Conservation (phyloP, 495 filamentous ascomycete species). For the Lasiosphaeriaceae sp. region DNA sequence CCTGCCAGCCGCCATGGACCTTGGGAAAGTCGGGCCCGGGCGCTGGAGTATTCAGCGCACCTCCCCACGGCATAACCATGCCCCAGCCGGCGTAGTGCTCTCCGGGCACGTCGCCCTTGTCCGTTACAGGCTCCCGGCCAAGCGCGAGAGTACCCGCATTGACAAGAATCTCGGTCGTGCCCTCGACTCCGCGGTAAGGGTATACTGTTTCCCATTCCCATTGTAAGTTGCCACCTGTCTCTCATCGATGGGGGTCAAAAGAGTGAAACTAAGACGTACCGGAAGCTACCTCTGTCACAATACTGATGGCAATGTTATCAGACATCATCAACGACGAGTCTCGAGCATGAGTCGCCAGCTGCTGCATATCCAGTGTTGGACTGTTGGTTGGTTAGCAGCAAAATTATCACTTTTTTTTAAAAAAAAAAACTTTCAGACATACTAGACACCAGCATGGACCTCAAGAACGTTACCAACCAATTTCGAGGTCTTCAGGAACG, state of each 20-base stretch:
- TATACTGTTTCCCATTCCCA: slow-evolving; percentile 54
- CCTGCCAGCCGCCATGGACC: slow-evolving; percentile 53
- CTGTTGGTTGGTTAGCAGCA: slow-evolving; percentile 23
- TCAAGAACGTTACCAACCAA: slow-evolving; percentile 22
- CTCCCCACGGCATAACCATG: slow-evolving; percentile 59
- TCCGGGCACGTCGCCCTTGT: slow-evolving; percentile 28
- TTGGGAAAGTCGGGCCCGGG: slow-evolving; percentile 36
- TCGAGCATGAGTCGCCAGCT: slow-evolving; percentile 66
- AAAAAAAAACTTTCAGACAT: slow-evolving; percentile 1
- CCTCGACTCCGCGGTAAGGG: slow-evolving; percentile 45
- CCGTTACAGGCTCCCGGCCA: slow-evolving; percentile 56
- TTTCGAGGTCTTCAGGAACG: slow-evolving; percentile 11
- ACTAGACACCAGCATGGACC: slow-evolving; percentile 37
- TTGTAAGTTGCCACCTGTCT: too few relatives aligned
- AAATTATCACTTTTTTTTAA: background rate
- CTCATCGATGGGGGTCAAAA: too few relatives aligned
- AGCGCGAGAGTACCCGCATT: slow-evolving; percentile 68
- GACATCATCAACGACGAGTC: slow-evolving; percentile 35
- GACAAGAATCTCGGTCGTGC: slow-evolving; percentile 62
- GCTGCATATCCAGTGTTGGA: slow-evolving; percentile 76
- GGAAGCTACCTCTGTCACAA: slow-evolving; percentile 63
- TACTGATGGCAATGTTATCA: slow-evolving; percentile 60
- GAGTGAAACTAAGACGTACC: slow-evolving; percentile 4
- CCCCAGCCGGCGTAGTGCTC: slow-evolving; percentile 67
- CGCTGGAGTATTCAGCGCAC: slow-evolving; percentile 20